Evolutionary conservation across 2,329 filamentous ascomycete species (phyloP).

Genomic region (Alternaria longipes): DNA sequence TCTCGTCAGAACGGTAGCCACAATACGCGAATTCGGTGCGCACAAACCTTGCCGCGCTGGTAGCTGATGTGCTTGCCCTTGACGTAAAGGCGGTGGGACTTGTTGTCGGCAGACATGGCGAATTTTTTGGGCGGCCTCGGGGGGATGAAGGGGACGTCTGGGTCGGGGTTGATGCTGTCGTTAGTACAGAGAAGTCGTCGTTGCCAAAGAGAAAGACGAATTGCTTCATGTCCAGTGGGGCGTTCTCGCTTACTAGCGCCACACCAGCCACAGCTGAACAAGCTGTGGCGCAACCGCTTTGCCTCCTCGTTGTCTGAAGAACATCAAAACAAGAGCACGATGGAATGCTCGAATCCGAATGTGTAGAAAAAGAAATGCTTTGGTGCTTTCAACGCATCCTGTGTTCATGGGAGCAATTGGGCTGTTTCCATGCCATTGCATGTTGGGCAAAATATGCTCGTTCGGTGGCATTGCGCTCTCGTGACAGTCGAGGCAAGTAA

Average conservation of each 20-base stretch:
- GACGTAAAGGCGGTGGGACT: conserved; percentile 53
- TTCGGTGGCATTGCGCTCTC: neutral
- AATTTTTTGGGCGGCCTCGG: conserved; percentile 40
- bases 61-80: conserved; percentile 91
- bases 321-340: neutral
- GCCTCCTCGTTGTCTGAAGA: neutral
- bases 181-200: conserved; percentile 35
- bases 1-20: conserved; percentile 10
- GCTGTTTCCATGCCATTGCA: neutral
- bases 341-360: neutral
- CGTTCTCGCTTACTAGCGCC: conserved; percentile 11
- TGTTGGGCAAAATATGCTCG: neutral
- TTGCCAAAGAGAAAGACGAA: conserved; percentile 6
- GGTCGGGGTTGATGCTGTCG: conserved; percentile 43
- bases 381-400: neutral
- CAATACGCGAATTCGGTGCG: conserved; percentile 12
- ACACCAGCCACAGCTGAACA: conserved; percentile 1
- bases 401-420: neutral
- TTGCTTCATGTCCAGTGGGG: conserved; percentile 8
- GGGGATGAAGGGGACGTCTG: conserved; percentile 37
- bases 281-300: neutral
- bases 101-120: conserved; percentile 50
- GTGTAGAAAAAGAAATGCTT: neutral
- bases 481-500: neutral
- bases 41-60: conserved; percentile 70